Conservation (phyloP, 306 rosid species). For the Quercus robur region DNA sequence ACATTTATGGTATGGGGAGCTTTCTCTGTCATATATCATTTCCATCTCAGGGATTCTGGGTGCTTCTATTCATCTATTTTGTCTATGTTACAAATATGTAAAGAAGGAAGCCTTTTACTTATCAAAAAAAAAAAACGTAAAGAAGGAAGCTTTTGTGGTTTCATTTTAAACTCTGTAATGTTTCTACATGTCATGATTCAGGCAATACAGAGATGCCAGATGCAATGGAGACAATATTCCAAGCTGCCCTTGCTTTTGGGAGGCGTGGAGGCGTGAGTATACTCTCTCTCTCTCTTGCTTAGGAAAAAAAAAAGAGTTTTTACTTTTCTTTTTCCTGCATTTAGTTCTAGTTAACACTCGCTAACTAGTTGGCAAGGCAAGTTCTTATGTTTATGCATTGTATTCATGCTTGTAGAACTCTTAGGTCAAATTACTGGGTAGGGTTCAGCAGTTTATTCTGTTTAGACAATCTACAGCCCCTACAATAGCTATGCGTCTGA, state of each 20-base stretch:
- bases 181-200: conserved; percentile 30
- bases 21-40: neutral
- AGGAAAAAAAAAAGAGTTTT: neutral
- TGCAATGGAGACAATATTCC: conserved; percentile 97
- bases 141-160: conserved; percentile 9
- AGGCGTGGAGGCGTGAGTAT: conserved; percentile 82
- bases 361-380: conserved; percentile 7
- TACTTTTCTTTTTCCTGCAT: conserved; percentile 22
- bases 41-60: neutral
- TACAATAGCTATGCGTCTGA: neutral
- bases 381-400: conserved; percentile 1
- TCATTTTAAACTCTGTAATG: conserved; percentile 5
- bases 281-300: too few species aligned
- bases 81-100: neutral
- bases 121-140: neutral
- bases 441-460: neutral
- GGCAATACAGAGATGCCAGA: conserved; percentile 96
- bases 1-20: neutral
- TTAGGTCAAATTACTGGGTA: neutral
- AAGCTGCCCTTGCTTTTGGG: conserved; percentile 91
- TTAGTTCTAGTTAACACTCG: neutral
- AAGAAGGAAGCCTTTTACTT: neutral
- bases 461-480: conserved; percentile 1
- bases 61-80: neutral
- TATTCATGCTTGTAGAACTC: neutral